These are phyloP conservation scores for Beta macrorhiza DNA, from an alignment of 179 eudicot genomes.

Conservation along the genomic window DNA sequence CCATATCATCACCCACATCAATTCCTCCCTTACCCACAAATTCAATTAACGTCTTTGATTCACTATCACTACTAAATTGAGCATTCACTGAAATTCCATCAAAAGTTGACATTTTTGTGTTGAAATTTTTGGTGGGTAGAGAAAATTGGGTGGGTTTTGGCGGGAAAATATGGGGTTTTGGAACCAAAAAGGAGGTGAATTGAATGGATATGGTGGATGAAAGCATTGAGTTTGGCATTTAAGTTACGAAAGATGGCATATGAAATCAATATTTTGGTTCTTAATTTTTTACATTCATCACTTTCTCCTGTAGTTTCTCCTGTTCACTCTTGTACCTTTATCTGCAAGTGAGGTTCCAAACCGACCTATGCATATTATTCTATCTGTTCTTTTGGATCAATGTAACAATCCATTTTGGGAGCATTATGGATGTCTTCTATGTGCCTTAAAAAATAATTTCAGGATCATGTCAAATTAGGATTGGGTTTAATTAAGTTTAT, in stretches of 20 bases:
- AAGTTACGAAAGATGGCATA: slow-evolving; percentile 1
- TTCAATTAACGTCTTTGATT: slow-evolving; percentile 57
- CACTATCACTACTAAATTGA: slow-evolving; percentile 27
- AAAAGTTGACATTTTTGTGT: slow-evolving; percentile 48
- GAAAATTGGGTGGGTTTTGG: slow-evolving; percentile 25
- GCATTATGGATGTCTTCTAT: no score
- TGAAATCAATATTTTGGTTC: background rate
- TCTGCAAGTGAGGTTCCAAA: no score
- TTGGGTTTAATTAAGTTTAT: no score
- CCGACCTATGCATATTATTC: no score
- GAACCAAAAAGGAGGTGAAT: slow-evolving; percentile 31
- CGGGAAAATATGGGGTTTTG: slow-evolving; percentile 29
- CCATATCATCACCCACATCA: slow-evolving; percentile 79
- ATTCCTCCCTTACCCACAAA: slow-evolving; percentile 63
- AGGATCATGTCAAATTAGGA: no score
- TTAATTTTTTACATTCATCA: background rate
- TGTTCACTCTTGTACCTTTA: no score
- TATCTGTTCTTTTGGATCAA: no score
- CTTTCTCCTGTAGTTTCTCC: no score
- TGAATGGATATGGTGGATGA: slow-evolving; percentile 38
- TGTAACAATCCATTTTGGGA: no score
- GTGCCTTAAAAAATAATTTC: no score
- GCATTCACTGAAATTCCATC: slow-evolving; percentile 40
- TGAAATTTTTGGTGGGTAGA: slow-evolving; percentile 21
- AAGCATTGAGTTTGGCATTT: slow-evolving; percentile 28